A percentile compares a stretch with the other conserved stretches of the same genome.
Conservation (phyloP, 2,329 filamentous ascomycete genomes). For the Acrocalymma vagum region DNA sequence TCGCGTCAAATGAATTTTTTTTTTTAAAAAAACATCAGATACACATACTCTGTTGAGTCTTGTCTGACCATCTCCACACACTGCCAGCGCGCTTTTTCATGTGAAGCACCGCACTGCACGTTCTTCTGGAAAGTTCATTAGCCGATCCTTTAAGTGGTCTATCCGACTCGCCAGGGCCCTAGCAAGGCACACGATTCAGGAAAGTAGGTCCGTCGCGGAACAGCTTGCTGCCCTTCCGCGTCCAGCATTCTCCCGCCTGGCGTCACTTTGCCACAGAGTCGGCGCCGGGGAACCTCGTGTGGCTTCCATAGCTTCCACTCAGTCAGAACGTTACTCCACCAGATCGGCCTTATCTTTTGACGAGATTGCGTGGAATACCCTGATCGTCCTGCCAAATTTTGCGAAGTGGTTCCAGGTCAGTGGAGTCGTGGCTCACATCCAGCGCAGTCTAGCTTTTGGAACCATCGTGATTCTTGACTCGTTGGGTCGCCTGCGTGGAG, state of each 20-base stretch:
- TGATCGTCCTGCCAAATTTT: slow-evolving; percentile 44
- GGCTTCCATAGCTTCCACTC: slow-evolving; percentile 46
- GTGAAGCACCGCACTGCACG: slow-evolving; percentile 12
- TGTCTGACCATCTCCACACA: slow-evolving; percentile 13
- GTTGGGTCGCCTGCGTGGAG: slow-evolving; percentile 15
- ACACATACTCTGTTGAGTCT: too few species aligned
- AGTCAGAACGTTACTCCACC: slow-evolving; percentile 33
- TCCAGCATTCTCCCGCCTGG: slow-evolving; percentile 25
- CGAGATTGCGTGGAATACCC: slow-evolving; percentile 38
- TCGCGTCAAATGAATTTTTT: neutral
- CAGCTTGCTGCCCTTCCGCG: slow-evolving; percentile 34
- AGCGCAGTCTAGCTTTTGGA: slow-evolving; percentile 22
- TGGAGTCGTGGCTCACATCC: slow-evolving; percentile 33
- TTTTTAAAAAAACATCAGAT: neutral
- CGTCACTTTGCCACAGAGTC: slow-evolving; percentile 37
- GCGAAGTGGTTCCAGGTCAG: slow-evolving; percentile 31
- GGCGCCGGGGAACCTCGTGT: slow-evolving; percentile 47
- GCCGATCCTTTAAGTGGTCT: slow-evolving; percentile 29
- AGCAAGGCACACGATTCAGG: slow-evolving; percentile 38
- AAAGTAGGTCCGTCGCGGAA: slow-evolving; percentile 32
- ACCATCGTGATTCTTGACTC: slow-evolving; percentile 29
- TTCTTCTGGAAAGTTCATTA: slow-evolving; percentile 44
- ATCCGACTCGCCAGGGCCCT: slow-evolving; percentile 33
- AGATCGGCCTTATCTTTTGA: slow-evolving; percentile 46
- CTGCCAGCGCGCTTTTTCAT: slow-evolving; percentile 19